These are phyloP conservation scores for Tremella yokohamensis DNA, from an alignment of 768 basidiomycete species.

Conservation along the genomic window DNA sequence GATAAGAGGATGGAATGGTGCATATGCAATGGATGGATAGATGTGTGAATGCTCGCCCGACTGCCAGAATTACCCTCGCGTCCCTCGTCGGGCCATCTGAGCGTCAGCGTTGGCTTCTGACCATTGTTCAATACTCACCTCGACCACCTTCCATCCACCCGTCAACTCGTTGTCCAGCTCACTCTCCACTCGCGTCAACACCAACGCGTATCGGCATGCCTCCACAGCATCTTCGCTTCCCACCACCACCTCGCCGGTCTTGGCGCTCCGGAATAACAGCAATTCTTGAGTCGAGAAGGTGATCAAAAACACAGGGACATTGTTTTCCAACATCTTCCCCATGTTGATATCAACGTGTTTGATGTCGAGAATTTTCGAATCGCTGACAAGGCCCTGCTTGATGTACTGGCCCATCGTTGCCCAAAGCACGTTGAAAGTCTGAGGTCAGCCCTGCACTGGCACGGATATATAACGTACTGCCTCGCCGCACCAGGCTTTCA, in stretches of 20 bases:
- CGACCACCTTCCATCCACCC: conserved; percentile 96
- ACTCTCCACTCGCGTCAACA: conserved; percentile 79
- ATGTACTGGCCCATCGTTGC: conserved; percentile 95
- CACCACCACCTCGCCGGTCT: conserved; percentile 77
- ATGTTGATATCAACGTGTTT: conserved; percentile 88
- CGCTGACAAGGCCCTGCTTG: conserved; percentile 81
- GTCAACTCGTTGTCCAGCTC: conserved; percentile 89
- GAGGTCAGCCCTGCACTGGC: not conserved
- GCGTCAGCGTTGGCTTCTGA: not conserved
- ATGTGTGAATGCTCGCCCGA: too few species aligned
- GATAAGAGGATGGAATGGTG: too few species aligned
- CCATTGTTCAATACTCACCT: conserved; percentile 59
- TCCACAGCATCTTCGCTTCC: conserved; percentile 89
- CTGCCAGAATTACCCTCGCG: not conserved
- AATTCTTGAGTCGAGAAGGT: conserved; percentile 93
- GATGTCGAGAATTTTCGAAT: conserved; percentile 93
- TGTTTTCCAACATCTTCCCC: conserved; percentile 85
- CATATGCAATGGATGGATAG: too few species aligned
- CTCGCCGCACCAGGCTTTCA: conserved; percentile 90
- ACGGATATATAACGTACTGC: conserved; percentile 61
- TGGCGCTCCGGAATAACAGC: conserved; percentile 81
- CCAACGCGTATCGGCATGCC: conserved; percentile 88
- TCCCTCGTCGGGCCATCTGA: not conserved
- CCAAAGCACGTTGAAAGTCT: conserved; percentile 98
- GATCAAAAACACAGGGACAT: conserved; percentile 82